Evolutionary conservation across 257 asterid species (phyloP).

Genomic region (Solanum clarkiae): DNA sequence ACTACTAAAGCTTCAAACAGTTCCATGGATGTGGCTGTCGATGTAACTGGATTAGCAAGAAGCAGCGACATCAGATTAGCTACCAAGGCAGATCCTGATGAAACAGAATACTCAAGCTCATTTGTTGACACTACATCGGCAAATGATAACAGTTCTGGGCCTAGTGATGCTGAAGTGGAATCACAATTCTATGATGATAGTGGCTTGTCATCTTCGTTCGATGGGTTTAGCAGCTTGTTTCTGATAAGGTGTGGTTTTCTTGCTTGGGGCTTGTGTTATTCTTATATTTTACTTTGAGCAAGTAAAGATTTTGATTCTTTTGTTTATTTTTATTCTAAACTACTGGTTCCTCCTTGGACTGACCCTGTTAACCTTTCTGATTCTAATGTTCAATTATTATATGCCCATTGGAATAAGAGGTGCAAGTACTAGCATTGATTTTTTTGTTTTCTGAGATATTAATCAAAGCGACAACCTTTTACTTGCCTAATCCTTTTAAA

Average conservation of each 20-base stretch:
- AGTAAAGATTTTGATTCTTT: background rate
- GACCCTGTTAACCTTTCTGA: background rate
- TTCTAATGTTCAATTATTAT: background rate
- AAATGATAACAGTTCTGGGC: constrained; percentile 41
- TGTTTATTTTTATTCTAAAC: background rate
- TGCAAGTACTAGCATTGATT: background rate
- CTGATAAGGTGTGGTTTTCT: constrained; percentile 48
- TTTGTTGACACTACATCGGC: constrained; percentile 57
- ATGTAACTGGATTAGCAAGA: constrained; percentile 37
- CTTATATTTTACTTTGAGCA: background rate
- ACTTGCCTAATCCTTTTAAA: background rate
- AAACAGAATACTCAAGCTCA: constrained; percentile 86
- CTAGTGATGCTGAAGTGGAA: constrained; percentile 82
- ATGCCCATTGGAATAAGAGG: background rate
- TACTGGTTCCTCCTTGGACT: background rate
- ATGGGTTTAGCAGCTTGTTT: constrained; percentile 49
- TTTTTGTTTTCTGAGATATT: background rate
- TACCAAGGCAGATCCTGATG: constrained; percentile 68
- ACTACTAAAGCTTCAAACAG: background rate
- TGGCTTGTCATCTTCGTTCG: constrained; percentile 43
- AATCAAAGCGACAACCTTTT: background rate
- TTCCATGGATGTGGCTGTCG: constrained; percentile 23
- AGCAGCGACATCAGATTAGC: constrained; percentile 27
- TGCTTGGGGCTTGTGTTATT: background rate
- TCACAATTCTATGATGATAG: constrained; percentile 46